Percentiles rank a stretch among this genome's conserved stretches.
Evolutionary conservation across 257 asterid species (phyloP).

Genomic region (Solanum appendiculatum): DNA sequence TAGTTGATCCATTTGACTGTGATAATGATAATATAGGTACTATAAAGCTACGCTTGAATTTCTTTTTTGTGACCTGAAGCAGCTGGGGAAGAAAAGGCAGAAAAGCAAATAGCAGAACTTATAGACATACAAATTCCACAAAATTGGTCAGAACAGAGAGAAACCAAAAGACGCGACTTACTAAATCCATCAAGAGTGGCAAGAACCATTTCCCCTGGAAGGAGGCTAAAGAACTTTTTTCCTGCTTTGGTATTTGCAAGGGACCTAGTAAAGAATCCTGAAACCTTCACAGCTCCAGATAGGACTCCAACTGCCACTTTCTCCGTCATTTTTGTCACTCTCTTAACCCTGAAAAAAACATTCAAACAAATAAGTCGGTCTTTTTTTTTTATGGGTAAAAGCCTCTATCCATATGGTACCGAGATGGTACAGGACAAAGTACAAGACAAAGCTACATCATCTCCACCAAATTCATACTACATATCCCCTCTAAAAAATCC

Average conservation of each 20-base stretch:
- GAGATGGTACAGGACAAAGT: not conserved
- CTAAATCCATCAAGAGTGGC: constrained; percentile 97
- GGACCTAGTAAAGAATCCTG: constrained; percentile 64
- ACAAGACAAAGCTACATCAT: not conserved
- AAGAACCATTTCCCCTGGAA: constrained; percentile 88
- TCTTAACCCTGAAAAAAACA: constrained; percentile 59
- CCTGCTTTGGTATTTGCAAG: constrained; percentile 81
- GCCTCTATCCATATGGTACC: not conserved
- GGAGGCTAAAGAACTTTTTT: constrained; percentile 63
- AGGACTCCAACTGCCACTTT: constrained; percentile 82
- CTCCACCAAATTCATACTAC: not conserved
- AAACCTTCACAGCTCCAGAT: constrained; percentile 89
- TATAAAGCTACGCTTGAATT: not conserved
- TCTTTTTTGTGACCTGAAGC: not conserved
- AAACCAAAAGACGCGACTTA: constrained; percentile 23
- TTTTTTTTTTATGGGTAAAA: not conserved
- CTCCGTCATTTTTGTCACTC: constrained; percentile 81
- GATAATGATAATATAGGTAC: not conserved
- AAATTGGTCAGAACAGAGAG: not conserved
- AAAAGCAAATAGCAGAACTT: not conserved
- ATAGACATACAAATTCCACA: not conserved
- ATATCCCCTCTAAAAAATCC: no score
- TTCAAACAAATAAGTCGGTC: not conserved
- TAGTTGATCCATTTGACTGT: not conserved
- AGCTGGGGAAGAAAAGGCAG: not conserved